Evolutionary conservation across 2,329 filamentous ascomycete genomes (phyloP).

Genomic region (Eurotiales sp.): DNA sequence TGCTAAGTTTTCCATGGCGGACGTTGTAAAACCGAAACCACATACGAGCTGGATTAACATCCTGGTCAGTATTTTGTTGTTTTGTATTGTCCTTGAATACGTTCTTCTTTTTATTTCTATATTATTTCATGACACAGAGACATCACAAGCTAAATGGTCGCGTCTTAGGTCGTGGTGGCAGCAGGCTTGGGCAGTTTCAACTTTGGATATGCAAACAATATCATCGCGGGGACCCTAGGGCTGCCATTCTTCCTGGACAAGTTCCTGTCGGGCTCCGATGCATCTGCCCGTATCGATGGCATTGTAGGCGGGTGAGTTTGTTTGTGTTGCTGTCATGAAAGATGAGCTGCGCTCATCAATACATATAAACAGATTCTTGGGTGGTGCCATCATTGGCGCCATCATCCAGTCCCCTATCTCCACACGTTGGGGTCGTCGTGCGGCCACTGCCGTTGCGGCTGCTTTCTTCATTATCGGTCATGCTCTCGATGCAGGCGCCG

Average conservation of each 20-base stretch:
- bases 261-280: slow-evolving; percentile 21
- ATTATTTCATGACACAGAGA: too few relatives aligned
- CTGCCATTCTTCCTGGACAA: slow-evolving; percentile 25
- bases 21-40: not conserved
- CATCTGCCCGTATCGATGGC: slow-evolving; percentile 17
- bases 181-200: slow-evolving; percentile 27
- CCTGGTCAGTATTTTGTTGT: not conserved
- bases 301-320: slow-evolving; percentile 19
- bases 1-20: not conserved
- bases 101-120: too few relatives aligned
- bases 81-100: too few relatives aligned
- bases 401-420: slow-evolving; percentile 21
- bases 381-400: slow-evolving; percentile 21
- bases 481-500: slow-evolving; percentile 19
- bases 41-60: slow-evolving; percentile 2
- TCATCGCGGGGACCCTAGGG: slow-evolving; percentile 26
- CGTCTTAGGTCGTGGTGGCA: slow-evolving; percentile 4
- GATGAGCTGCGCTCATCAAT: not conserved
- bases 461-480: slow-evolving; percentile 16
- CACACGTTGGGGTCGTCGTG: slow-evolving; percentile 20
- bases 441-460: slow-evolving; percentile 18
- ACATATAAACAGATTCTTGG: slow-evolving; percentile 22
- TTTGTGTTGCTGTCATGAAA: not conserved
- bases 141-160: not conserved
- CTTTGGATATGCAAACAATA: slow-evolving; percentile 28